Evolutionary conservation across 257 asterid species (phyloP), one percentile per base, ranked within the genome.

Genomic region (Verbascum thapsus): DNA sequence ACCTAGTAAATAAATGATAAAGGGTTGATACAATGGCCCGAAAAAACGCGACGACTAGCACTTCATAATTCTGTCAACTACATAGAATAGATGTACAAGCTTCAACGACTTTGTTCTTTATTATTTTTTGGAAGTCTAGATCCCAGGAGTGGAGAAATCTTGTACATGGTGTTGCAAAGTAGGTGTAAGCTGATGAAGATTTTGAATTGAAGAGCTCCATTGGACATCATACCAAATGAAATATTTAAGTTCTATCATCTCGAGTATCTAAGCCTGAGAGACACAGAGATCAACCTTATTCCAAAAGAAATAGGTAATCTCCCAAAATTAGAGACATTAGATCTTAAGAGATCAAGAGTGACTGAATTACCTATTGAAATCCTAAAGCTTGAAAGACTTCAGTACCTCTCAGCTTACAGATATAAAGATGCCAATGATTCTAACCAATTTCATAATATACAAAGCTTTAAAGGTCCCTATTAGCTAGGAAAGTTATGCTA

Each of bases 231-330:
- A 37, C 72, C 75, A 35, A 3, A 30, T 7, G 66, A 70, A 16
- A 44, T 73, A 40, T 73, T 56, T 39, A 58, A 49, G 1, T n/a
- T 62, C 10, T 26, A 26, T 26, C 71, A 50, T 17, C 80, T 74
- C 45, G 60, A 39, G 47, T 17, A 20, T 53, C 42, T 74, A 3
- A 1, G 11, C 34, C 26, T 74, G 0, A 35, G 40, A 0, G 18
- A 35, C 11, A 51, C 71, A 26, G 32, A 26, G 5, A 5, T 26
- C 32, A 26, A 26, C 2, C 32, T 26, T 9, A 50, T 37, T 0
- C 69, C 72, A 19, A 69, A 16, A 16, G 17, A 67, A n/a, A 64
- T 74, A 1, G 22, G 40, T 10, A 61, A 67, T n/a, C 75, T 74
- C 40, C 62, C 1, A 4, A 52, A 60, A 10, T 56, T 74, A 3